Evolutionary conservation across 2,329 filamentous ascomycete genomes (phyloP).

Genomic region (Gaeumannomyces sp.): DNA sequence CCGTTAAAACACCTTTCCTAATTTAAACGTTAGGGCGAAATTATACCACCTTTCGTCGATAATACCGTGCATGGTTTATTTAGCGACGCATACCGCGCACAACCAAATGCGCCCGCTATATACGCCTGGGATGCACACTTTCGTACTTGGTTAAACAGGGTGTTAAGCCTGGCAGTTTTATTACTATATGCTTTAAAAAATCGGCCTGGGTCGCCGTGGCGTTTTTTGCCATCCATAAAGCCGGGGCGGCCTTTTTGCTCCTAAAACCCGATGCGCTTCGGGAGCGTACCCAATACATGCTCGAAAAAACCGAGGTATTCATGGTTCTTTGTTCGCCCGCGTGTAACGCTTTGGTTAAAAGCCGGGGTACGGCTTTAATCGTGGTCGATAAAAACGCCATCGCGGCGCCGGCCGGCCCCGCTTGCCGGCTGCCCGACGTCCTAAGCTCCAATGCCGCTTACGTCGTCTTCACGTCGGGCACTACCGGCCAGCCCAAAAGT

Average conservation of each 20-base stretch:
- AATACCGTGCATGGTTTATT: background rate
- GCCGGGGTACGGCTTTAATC: background rate
- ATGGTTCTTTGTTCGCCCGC: background rate
- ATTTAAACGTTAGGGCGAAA: background rate
- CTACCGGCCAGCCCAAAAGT: constrained; percentile 52
- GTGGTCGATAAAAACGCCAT: background rate
- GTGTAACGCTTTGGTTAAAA: background rate
- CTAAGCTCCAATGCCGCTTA: constrained; percentile 20
- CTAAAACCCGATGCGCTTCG: constrained; percentile 15
- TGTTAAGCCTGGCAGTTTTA: constrained; percentile 15
- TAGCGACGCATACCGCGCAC: constrained; percentile 7
- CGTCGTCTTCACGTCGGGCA: constrained; percentile 51
- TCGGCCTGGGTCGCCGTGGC: constrained; percentile 17
- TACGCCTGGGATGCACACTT: constrained; percentile 24
- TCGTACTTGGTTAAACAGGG: constrained; percentile 19
- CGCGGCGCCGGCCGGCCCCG: background rate
- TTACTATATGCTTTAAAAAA: constrained; percentile 20
- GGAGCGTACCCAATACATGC: constrained; percentile 13
- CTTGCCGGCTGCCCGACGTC: background rate
- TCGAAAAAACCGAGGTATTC: constrained; percentile 6
- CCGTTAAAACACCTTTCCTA: background rate
- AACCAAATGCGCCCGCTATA: constrained; percentile 22
- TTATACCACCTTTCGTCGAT: constrained; percentile 10
- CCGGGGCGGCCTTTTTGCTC: constrained; percentile 20
- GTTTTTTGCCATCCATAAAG: constrained; percentile 20